Evolutionary conservation across 2,329 filamentous ascomycete species (phyloP).

Genomic region (Cercospora sp.): DNA sequence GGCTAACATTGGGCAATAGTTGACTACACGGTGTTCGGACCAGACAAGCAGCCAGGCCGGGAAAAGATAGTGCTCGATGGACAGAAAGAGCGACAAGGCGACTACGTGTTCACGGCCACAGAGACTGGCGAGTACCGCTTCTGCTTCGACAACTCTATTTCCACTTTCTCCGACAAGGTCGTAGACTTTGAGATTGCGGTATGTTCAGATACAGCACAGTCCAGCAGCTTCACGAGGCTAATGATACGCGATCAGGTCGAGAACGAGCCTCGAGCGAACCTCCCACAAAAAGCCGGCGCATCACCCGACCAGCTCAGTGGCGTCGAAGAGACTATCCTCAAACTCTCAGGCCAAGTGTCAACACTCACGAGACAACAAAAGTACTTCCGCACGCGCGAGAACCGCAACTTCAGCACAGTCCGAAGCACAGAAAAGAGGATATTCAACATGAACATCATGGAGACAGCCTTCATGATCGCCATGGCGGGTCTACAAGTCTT

Average conservation of each 20-base stretch:
- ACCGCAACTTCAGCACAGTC: constrained; percentile 98
- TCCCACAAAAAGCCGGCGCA: constrained; percentile 86
- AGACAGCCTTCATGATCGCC: constrained; percentile 84
- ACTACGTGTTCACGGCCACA: constrained; percentile 95
- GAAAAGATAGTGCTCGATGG: constrained; percentile 81
- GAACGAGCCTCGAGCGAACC: constrained; percentile 76
- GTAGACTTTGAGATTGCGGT: constrained; percentile 98
- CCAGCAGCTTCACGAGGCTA: background rate
- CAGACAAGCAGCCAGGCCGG: constrained; percentile 50
- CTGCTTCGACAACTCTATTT: constrained; percentile 99
- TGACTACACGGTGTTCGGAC: constrained; percentile 85
- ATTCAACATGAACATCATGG: constrained; percentile 95
- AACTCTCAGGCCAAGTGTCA: constrained; percentile 87
- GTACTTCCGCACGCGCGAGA: constrained; percentile 98
- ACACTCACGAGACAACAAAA: constrained; percentile 97
- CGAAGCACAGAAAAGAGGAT: constrained; percentile 93
- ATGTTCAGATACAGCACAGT: constrained; percentile 40
- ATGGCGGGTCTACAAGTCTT: constrained; percentile 98
- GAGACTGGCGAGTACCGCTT: constrained; percentile 87
- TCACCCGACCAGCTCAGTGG: constrained; percentile 83
- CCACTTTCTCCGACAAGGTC: constrained; percentile 93
- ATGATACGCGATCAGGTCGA: constrained; percentile 67
- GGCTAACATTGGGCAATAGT: constrained; percentile 47
- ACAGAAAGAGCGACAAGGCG: constrained; percentile 88
- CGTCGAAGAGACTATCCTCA: constrained; percentile 92